Conservation (phyloP, 768 basidiomycete genomes). For the Chiua virens region DNA sequence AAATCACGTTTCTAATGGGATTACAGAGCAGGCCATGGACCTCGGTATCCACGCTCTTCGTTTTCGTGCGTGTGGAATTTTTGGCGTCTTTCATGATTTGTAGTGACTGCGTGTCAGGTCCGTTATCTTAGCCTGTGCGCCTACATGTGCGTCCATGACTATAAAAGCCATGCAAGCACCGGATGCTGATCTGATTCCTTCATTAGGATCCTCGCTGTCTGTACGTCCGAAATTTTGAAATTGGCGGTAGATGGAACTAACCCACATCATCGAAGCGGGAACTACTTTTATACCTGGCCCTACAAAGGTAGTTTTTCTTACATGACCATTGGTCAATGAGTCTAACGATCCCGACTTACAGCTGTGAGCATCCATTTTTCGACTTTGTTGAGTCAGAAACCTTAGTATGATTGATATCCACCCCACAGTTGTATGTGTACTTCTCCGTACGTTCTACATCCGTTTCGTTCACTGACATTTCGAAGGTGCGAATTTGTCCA, state of each 20-base stretch:
- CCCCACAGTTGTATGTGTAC: background rate
- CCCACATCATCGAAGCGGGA: background rate
- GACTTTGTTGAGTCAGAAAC: background rate
- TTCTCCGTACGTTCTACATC: too few relatives aligned
- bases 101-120: background rate
- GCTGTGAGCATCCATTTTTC: background rate
- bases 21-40: constrained; percentile 1
- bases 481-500: background rate
- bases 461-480: background rate
- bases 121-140: constrained; percentile 1
- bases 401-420: background rate
- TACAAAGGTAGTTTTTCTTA: background rate
- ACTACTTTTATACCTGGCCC: constrained; percentile 1
- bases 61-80: background rate
- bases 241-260: background rate
- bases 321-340: background rate
- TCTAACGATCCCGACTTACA: background rate
- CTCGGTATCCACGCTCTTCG: background rate
- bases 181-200: background rate
- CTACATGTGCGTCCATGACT: background rate
- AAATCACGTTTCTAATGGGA: background rate
- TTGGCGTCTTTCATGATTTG: too few relatives aligned
- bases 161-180: background rate
- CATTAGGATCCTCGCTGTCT: background rate
- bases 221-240: background rate